These are phyloP conservation scores for Arabidopsis thaliana DNA, from an alignment of 345 rosid species.

Conservation along the genomic window DNA sequence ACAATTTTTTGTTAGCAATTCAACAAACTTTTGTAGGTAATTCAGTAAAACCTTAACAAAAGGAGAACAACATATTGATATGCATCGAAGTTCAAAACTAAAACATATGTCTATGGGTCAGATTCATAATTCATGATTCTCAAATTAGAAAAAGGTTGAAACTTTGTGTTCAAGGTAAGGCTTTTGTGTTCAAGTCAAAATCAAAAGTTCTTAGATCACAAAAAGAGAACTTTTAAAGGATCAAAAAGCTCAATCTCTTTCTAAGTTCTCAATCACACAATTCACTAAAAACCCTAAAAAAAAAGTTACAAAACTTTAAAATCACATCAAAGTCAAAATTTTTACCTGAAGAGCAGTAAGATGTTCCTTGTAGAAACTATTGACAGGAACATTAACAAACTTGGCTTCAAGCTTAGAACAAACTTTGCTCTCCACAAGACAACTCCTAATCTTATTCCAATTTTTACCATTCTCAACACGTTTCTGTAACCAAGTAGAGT, in stretches of 20 bases:
- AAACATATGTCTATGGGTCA: not conserved
- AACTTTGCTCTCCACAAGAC: constrained; percentile 68
- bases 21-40: not conserved
- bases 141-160: constrained; percentile 7
- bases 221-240: not conserved
- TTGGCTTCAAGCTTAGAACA: constrained; percentile 55
- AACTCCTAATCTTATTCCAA: constrained; percentile 82
- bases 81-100: not conserved
- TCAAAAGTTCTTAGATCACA: not conserved
- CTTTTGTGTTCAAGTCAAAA: not conserved
- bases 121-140: not conserved
- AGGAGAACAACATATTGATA: not conserved
- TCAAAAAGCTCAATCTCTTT: constrained; percentile 29
- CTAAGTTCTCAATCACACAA: not conserved
- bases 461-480: constrained; percentile 60
- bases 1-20: not conserved
- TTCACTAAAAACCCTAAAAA: constrained; percentile 23
- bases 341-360: constrained; percentile 71
- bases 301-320: not conserved
- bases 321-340: not conserved
- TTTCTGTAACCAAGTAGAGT: constrained; percentile 79
- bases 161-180: constrained; percentile 6
- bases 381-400: constrained; percentile 38
- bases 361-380: constrained; percentile 44
- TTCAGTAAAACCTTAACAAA: not conserved